phyloP scores from a whole-genome alignment of 257 asterid genomes.

The Asclepias syriaca region DNA sequence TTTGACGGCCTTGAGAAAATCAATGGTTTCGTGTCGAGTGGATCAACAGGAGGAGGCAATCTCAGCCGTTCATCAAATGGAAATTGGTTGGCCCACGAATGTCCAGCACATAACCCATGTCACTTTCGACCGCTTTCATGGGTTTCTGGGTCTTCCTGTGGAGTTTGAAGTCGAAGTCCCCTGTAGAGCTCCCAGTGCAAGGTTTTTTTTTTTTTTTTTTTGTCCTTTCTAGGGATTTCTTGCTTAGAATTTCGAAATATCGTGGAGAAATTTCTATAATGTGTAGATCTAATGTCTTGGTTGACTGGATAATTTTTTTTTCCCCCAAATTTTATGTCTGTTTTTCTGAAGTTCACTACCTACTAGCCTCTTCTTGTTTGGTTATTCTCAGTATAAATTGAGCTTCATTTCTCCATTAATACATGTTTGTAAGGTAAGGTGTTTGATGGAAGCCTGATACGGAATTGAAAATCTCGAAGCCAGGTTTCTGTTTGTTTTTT shows the following conservation, averaged over 20 bases:
- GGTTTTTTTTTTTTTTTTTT: constrained; percentile 54
- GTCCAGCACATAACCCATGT: constrained; percentile 91
- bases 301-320: not conserved
- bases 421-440: not conserved
- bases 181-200: constrained; percentile 86
- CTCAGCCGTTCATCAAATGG: constrained; percentile 69
- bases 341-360: not conserved
- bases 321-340: not conserved
- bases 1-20: constrained; percentile 71
- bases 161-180: constrained; percentile 92
- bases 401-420: not conserved
- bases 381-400: not conserved
- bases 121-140: constrained; percentile 90
- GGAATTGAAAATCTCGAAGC: not conserved
- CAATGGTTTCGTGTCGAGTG: constrained; percentile 86
- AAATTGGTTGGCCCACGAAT: constrained; percentile 92
- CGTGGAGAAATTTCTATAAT: not conserved
- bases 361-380: not conserved
- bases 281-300: not conserved
- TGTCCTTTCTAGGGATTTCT: not conserved
- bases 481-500: not conserved
- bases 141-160: constrained; percentile 86
- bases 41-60: constrained; percentile 54
- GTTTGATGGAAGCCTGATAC: not conserved
- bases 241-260: not conserved